Percentiles rank a stretch among this genome's conserved stretches.
Conservation (phyloP, 1,284 basidiomycete species). For the Calocybe gambosa region DNA sequence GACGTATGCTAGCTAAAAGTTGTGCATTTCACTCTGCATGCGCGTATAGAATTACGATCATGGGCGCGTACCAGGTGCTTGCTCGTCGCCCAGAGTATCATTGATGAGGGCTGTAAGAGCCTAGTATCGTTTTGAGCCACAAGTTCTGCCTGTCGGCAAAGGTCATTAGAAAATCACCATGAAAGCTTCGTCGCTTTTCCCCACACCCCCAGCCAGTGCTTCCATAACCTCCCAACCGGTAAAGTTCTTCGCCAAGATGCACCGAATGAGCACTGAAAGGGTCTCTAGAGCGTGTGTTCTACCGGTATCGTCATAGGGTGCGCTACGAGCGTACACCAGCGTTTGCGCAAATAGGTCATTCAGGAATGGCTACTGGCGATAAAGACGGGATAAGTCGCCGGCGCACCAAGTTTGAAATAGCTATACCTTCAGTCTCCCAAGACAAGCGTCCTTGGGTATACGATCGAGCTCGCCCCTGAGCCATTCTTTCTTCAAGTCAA, state of each 20-base stretch:
- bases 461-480: constrained; percentile 33
- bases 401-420: neutral
- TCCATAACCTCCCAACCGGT: constrained; percentile 69
- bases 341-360: constrained; percentile 43
- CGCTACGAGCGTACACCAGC: constrained; percentile 30
- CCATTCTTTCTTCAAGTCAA: constrained; percentile 44
- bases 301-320: constrained; percentile 29
- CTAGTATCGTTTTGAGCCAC: constrained; percentile 26
- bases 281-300: constrained; percentile 45
- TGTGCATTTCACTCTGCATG: neutral
- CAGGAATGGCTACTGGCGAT: constrained; percentile 43
- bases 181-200: constrained; percentile 50
- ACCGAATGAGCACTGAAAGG: constrained; percentile 38
- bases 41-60: neutral
- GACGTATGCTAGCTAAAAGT: constrained; percentile 39
- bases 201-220: constrained; percentile 49
- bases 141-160: neutral
- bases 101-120: constrained; percentile 41
- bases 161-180: constrained; percentile 34
- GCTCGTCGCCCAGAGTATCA: constrained; percentile 36
- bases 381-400: constrained; percentile 3
- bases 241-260: constrained; percentile 46
- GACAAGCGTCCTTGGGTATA: constrained; percentile 33
- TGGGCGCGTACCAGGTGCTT: constrained; percentile 35
- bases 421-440: constrained; percentile 37